These are phyloP conservation scores for Veloporphyrellus conicus DNA, from an alignment of 1,284 basidiomycete genomes.

Conservation along the genomic window DNA sequence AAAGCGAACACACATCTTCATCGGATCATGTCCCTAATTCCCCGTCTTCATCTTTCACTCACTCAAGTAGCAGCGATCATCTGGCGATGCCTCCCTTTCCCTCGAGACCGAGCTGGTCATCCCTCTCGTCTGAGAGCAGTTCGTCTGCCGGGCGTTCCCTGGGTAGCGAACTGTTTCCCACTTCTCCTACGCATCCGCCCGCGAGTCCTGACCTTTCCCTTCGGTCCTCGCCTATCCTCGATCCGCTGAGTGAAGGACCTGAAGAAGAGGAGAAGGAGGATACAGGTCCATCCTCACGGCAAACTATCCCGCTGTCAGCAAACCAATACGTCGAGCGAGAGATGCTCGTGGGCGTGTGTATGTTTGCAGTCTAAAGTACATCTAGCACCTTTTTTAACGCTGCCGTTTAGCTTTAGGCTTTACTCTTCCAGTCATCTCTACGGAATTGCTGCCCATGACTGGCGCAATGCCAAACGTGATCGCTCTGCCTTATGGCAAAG, in stretches of 20 bases:
- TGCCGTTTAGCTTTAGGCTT: slow-evolving; percentile 59
- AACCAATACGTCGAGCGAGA: slow-evolving; percentile 61
- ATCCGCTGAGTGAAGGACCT: slow-evolving; percentile 16
- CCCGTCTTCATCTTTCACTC: slow-evolving; percentile 16
- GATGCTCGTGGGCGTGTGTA: slow-evolving; percentile 60
- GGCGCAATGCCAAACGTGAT: slow-evolving; percentile 65
- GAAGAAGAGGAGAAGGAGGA: slow-evolving; percentile 19
- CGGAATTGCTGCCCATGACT: slow-evolving; percentile 43
- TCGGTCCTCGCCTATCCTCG: slow-evolving; percentile 13
- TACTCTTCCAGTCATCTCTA: slow-evolving; percentile 51
- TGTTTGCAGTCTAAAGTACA: slow-evolving; percentile 34
- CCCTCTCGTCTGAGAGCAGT: slow-evolving; percentile 28
- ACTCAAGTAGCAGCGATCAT: slow-evolving; percentile 18
- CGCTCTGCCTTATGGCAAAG: slow-evolving; percentile 62
- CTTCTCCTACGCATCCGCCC: slow-evolving; percentile 16
- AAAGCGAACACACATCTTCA: slow-evolving; percentile 12
- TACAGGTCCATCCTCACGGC: slow-evolving; percentile 21
- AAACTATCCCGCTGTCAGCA: slow-evolving; percentile 32
- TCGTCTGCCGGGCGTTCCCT: slow-evolving; percentile 11
- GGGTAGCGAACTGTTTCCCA: slow-evolving; percentile 17
- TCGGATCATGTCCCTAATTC: slow-evolving; percentile 17
- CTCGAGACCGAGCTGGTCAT: slow-evolving; percentile 27
- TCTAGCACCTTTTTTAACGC: slow-evolving; percentile 9
- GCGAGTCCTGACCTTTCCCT: slow-evolving; percentile 27
- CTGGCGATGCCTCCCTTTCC: slow-evolving; percentile 13